Conservation (phyloP, 768 basidiomycete genomes). For the Wakefieldia striispora region DNA sequence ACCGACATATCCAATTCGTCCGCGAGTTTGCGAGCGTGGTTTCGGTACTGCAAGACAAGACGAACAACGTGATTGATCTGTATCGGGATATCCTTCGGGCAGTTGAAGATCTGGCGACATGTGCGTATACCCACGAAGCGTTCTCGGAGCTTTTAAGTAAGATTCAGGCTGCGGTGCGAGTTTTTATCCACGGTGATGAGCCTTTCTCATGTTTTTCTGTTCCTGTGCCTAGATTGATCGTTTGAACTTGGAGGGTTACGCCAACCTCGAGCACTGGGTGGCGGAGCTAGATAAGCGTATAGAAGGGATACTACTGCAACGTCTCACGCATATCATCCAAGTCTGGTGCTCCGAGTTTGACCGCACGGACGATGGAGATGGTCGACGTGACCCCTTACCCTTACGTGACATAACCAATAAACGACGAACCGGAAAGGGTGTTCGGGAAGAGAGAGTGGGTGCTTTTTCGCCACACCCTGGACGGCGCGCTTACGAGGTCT, state of each 20-base stretch:
- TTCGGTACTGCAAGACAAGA: slow-evolving; percentile 94
- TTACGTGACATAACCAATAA: slow-evolving; percentile 55
- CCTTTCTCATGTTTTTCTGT: background rate
- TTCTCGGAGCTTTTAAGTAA: slow-evolving; percentile 76
- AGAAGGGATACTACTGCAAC: slow-evolving; percentile 72
- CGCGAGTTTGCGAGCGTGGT: slow-evolving; percentile 93
- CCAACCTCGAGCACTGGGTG: slow-evolving; percentile 92
- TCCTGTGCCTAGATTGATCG: slow-evolving; percentile 71
- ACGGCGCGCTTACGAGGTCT: too few relatives aligned
- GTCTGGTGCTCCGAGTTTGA: slow-evolving; percentile 90
- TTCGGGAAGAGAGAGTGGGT: too few relatives aligned
- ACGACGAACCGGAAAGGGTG: too few relatives aligned
- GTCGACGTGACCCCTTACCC: slow-evolving; percentile 49
- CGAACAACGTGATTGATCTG: slow-evolving; percentile 88
- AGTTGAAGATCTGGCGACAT: slow-evolving; percentile 85
- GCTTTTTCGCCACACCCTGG: too few relatives aligned
- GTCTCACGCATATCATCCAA: slow-evolving; percentile 75
- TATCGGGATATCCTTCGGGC: slow-evolving; percentile 82
- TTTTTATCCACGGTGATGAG: background rate
- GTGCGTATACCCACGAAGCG: slow-evolving; percentile 79
- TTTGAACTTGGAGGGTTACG: slow-evolving; percentile 93
- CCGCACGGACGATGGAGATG: slow-evolving; percentile 65
- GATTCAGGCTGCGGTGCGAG: slow-evolving; percentile 79
- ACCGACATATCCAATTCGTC: slow-evolving; percentile 89
- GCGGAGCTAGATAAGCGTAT: slow-evolving; percentile 80